Conservation (phyloP, 164 flowering plant genomes). For the Magnolia officinalis region DNA sequence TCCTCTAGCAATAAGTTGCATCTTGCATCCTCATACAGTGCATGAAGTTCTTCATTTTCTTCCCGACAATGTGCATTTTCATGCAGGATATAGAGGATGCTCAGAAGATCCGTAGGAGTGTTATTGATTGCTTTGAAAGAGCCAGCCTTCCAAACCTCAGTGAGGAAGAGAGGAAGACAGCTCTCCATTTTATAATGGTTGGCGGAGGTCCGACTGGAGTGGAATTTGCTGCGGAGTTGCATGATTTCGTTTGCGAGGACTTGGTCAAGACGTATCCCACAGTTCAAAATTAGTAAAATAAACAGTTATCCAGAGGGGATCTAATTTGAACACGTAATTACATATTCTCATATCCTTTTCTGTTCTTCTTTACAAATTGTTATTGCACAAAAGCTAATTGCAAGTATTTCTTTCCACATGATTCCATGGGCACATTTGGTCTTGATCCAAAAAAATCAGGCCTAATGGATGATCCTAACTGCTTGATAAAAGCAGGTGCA, state of each 20-base stretch:
- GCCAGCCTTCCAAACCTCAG: slow-evolving; percentile 70
- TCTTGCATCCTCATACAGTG: neutral
- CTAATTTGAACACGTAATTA: slow-evolving; percentile 73
- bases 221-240: slow-evolving; percentile 96
- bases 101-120: slow-evolving; percentile 66
- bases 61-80: neutral
- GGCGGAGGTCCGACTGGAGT: slow-evolving; percentile 99
- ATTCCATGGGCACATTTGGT: neutral
- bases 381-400: too few relatives aligned
- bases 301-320: slow-evolving; percentile 68
- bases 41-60: neutral
- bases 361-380: neutral
- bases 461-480: neutral
- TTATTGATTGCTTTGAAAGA: slow-evolving; percentile 77
- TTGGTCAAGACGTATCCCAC: slow-evolving; percentile 60
- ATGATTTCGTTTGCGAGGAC: slow-evolving; percentile 79
- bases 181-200: slow-evolving; percentile 85
- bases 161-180: slow-evolving; percentile 70
- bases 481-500: neutral
- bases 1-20: neutral
- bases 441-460: neutral
- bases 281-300: slow-evolving; percentile 60
- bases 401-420: neutral
- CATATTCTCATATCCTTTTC: neutral
- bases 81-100: slow-evolving; percentile 92